Conservation (phyloP, 73 alveolate genomes). For the Breviolum minutum region DNA sequence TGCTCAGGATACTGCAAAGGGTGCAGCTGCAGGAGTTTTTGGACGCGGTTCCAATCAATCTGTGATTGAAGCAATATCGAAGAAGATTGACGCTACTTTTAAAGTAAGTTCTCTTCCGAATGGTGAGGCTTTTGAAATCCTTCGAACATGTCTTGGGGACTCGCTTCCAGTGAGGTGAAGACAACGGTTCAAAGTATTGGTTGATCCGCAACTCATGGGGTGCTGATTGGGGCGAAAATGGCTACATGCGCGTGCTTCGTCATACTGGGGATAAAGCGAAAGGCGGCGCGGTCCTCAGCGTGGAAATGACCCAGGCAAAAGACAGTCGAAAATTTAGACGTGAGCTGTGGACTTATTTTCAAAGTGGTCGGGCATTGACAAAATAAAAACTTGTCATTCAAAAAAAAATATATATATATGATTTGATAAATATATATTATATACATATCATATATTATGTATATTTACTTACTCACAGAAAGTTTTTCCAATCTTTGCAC, state of each 20-base stretch:
- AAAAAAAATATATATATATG: too few relatives aligned
- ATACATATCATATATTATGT: too few relatives aligned
- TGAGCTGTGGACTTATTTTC: background rate
- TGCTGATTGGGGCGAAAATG: conserved; percentile 96
- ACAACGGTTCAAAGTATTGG: conserved; percentile 94
- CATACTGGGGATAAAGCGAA: conserved; percentile 83
- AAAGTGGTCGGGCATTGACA: too few relatives aligned
- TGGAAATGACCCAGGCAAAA: background rate
- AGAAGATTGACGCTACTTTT: background rate
- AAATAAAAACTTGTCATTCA: too few relatives aligned
- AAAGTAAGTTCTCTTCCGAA: background rate
- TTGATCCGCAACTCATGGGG: conserved; percentile 96
- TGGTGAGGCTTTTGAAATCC: background rate
- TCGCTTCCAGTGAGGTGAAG: background rate
- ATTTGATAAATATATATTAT: too few relatives aligned
- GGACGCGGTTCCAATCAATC: too few relatives aligned
- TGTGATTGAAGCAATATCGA: too few relatives aligned
- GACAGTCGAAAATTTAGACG: background rate
- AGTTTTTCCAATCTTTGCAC: background rate
- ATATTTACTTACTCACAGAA: too few relatives aligned
- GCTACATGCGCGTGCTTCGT: conserved; percentile 95
- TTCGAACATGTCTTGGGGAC: background rate
- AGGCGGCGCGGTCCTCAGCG: conserved; percentile 1
- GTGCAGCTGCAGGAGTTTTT: background rate
- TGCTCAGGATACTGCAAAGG: too few relatives aligned